Evolutionary conservation across 768 basidiomycete genomes (phyloP).

Genomic region (Lactarius trivialis): DNA sequence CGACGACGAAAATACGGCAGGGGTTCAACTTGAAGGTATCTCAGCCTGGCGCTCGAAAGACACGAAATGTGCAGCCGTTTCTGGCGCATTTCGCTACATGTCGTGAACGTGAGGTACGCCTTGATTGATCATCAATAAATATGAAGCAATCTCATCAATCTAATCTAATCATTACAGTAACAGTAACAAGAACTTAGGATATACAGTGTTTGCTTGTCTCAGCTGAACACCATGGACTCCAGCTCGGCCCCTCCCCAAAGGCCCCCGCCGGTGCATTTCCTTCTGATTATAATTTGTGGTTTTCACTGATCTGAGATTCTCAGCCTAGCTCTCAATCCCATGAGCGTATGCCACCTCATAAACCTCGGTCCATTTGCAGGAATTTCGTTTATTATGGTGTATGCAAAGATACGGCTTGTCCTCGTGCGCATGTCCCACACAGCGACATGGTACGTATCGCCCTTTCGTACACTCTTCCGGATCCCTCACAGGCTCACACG

Average conservation of each 20-base stretch:
- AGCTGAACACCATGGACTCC: neutral
- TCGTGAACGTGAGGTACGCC: no score
- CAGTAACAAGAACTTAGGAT: no score
- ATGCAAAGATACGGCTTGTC: neutral
- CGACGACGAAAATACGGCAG: neutral
- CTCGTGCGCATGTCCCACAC: conserved; percentile 4
- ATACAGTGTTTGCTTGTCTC: no score
- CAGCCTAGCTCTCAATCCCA: neutral
- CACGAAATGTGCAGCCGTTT: neutral
- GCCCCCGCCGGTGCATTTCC: neutral
- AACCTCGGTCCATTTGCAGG: conserved; percentile 8
- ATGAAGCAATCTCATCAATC: neutral
- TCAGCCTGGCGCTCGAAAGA: neutral
- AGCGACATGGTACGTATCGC: conserved; percentile 1
- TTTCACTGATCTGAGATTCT: neutral
- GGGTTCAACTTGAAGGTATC: neutral
- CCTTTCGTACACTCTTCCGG: neutral
- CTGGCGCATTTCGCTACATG: neutral
- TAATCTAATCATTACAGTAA: neutral
- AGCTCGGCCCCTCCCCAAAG: neutral
- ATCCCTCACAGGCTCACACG: neutral
- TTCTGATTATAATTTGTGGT: neutral
- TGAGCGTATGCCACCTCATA: neutral
- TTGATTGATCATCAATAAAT: no score
- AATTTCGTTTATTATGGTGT: conserved; percentile 1